phyloP scores from a whole-genome alignment of 768 basidiomycete species.

The Pholiota conissans region DNA sequence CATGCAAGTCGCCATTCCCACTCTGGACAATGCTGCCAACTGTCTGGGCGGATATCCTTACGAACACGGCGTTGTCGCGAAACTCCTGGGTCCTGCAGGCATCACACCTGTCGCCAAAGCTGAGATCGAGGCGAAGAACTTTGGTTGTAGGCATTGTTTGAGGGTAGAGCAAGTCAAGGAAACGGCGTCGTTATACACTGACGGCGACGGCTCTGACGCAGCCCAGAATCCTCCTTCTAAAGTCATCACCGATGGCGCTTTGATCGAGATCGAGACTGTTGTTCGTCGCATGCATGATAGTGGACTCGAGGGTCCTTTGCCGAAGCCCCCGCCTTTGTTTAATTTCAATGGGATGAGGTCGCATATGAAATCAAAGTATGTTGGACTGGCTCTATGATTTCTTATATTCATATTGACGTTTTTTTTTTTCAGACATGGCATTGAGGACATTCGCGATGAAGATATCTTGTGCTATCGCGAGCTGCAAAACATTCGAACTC shows the following conservation, averaged over 20 bases:
- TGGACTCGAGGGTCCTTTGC: slow-evolving; percentile 12
- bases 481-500: too few relatives aligned
- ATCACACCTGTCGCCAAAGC: slow-evolving; percentile 17
- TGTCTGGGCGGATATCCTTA: slow-evolving; percentile 19
- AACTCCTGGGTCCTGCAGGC: slow-evolving; percentile 1
- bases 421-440: slow-evolving; percentile 43
- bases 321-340: slow-evolving; percentile 31
- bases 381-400: background rate
- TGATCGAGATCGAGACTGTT: too few relatives aligned
- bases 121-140: slow-evolving; percentile 36
- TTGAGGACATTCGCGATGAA: slow-evolving; percentile 50
- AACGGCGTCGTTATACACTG: background rate
- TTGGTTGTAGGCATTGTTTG: slow-evolving; percentile 56
- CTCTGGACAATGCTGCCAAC: slow-evolving; percentile 1
- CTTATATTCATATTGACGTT: background rate
- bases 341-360: slow-evolving; percentile 59
- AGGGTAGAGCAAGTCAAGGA: slow-evolving; percentile 14
- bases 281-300: slow-evolving; percentile 13
- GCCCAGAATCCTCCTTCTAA: slow-evolving; percentile 5
- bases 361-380: slow-evolving; percentile 64
- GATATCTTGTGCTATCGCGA: slow-evolving; percentile 40
- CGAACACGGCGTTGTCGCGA: slow-evolving; percentile 10
- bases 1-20: slow-evolving; percentile 31
- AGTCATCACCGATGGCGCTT: background rate
- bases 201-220: background rate